phyloP scores from a whole-genome alignment of 1,284 basidiomycete species.

The Sutorius eximius region DNA sequence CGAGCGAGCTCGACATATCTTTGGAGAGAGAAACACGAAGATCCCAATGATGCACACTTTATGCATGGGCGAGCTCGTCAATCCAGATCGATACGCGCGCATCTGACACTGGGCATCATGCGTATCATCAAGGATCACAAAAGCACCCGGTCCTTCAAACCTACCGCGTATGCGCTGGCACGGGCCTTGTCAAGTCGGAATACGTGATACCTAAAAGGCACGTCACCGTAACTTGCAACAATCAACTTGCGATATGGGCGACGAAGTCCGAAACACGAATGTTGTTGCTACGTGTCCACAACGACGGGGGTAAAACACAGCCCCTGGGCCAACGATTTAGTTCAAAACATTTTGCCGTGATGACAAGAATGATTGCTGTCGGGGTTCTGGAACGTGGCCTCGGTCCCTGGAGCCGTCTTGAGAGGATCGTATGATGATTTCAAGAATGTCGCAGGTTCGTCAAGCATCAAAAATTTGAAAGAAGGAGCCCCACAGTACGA shows the following conservation, averaged over 20 bases:
- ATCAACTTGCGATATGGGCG: not conserved
- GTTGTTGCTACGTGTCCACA: not conserved
- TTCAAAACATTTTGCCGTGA: not conserved
- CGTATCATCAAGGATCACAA: not conserved
- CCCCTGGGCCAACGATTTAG: not conserved
- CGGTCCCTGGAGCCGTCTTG: not conserved
- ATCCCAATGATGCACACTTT: conserved; percentile 6
- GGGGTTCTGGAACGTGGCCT: not conserved
- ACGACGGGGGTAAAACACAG: not conserved
- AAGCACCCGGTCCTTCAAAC: not conserved
- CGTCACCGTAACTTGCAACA: not conserved
- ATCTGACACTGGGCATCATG: conserved; percentile 7
- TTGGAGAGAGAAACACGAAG: not conserved
- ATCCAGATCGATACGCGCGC: not conserved
- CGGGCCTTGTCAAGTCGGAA: conserved; percentile 1
- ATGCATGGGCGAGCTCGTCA: conserved; percentile 8
- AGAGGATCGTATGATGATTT: not conserved
- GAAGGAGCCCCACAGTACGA: not conserved
- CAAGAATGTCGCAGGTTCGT: not conserved
- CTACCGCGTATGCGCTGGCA: not conserved
- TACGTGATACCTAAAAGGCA: conserved; percentile 1
- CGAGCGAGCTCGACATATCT: conserved; percentile 7
- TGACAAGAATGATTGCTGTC: not conserved
- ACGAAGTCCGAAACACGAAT: not conserved
- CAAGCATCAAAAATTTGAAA: not conserved